phyloP scores from a whole-genome alignment of 805 yeast genomes.

The Wickerhamiella siamensis region DNA sequence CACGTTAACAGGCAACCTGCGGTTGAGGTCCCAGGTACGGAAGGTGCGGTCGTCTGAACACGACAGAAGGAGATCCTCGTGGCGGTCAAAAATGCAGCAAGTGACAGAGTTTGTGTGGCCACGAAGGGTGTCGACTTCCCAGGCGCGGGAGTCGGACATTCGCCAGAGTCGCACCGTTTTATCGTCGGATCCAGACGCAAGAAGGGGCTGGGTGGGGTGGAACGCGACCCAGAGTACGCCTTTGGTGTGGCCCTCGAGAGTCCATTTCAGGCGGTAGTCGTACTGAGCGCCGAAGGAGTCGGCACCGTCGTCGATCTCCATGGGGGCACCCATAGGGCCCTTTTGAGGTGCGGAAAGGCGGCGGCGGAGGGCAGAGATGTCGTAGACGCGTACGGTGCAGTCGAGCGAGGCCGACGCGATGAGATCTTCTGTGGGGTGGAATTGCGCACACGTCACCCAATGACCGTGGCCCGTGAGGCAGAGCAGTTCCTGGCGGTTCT shows the following conservation, averaged over 20 bases:
- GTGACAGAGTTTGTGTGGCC: constrained; percentile 94
- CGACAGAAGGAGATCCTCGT: constrained; percentile 79
- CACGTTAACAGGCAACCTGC: constrained; percentile 84
- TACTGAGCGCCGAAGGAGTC: constrained; percentile 41
- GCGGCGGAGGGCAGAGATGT: constrained; percentile 85
- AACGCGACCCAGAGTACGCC: constrained; percentile 98
- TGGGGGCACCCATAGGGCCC: constrained; percentile 8
- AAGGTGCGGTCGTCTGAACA: constrained; percentile 94
- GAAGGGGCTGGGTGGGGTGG: constrained; percentile 91
- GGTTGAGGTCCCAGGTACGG: constrained; percentile 92
- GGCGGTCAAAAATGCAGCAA: constrained; percentile 82
- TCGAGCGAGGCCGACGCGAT: constrained; percentile 92
- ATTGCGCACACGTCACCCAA: constrained; percentile 95
- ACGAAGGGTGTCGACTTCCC: constrained; percentile 98
- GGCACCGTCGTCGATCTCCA: neutral
- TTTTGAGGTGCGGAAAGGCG: constrained; percentile 70
- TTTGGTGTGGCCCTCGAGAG: constrained; percentile 93
- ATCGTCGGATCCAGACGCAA: constrained; percentile 93
- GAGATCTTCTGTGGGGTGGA: constrained; percentile 90
- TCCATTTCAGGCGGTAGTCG: constrained; percentile 93
- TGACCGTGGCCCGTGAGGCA: constrained; percentile 96
- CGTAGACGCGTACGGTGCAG: constrained; percentile 99
- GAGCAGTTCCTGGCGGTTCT: constrained; percentile 92
- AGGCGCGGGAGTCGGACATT: constrained; percentile 93
- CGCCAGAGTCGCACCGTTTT: constrained; percentile 93